Evolutionary conservation across 1,284 basidiomycete species (phyloP).

Genomic region (Fomitopsis betulina): DNA sequence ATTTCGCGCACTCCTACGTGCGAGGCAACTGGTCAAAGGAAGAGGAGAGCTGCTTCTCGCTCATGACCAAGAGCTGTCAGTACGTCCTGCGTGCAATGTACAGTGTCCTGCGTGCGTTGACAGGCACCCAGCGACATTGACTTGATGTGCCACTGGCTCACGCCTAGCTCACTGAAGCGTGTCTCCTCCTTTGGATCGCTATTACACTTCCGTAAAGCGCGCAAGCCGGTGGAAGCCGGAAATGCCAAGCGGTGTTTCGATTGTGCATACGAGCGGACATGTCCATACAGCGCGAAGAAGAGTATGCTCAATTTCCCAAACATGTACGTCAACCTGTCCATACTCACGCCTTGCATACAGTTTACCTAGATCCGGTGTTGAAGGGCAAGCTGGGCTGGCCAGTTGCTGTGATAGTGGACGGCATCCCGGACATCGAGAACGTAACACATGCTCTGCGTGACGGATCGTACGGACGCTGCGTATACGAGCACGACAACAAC

Average conservation of each 20-base stretch:
- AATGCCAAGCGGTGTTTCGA: slow-evolving; percentile 66
- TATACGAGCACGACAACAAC: slow-evolving; percentile 80
- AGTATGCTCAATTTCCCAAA: slow-evolving; percentile 37
- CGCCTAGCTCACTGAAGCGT: slow-evolving; percentile 54
- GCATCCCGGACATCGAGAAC: slow-evolving; percentile 75
- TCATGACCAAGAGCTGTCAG: slow-evolving; percentile 91
- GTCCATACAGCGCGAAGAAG: slow-evolving; percentile 83
- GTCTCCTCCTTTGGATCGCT: slow-evolving; percentile 84
- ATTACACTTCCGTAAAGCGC: slow-evolving; percentile 70
- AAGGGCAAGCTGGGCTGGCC: slow-evolving; percentile 62
- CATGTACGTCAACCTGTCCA: not conserved
- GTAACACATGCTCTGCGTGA: slow-evolving; percentile 37
- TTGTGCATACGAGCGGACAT: slow-evolving; percentile 66
- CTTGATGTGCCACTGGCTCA: slow-evolving; percentile 73
- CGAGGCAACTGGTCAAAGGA: slow-evolving; percentile 79
- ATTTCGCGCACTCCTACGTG: slow-evolving; percentile 85
- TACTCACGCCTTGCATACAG: slow-evolving; percentile 31
- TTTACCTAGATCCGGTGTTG: slow-evolving; percentile 65
- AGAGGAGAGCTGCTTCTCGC: slow-evolving; percentile 65
- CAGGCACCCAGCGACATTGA: slow-evolving; percentile 66
- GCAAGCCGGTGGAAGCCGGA: slow-evolving; percentile 67
- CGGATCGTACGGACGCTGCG: slow-evolving; percentile 78
- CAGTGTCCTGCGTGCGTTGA: not conserved
- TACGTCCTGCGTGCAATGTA: slow-evolving; percentile 26
- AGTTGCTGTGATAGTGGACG: slow-evolving; percentile 64